A percentile compares a stretch with the other conserved stretches of the same genome.
phyloP scores from a whole-genome alignment of 2,329 filamentous ascomycete genomes.

The Hirsutella thompsonii region DNA sequence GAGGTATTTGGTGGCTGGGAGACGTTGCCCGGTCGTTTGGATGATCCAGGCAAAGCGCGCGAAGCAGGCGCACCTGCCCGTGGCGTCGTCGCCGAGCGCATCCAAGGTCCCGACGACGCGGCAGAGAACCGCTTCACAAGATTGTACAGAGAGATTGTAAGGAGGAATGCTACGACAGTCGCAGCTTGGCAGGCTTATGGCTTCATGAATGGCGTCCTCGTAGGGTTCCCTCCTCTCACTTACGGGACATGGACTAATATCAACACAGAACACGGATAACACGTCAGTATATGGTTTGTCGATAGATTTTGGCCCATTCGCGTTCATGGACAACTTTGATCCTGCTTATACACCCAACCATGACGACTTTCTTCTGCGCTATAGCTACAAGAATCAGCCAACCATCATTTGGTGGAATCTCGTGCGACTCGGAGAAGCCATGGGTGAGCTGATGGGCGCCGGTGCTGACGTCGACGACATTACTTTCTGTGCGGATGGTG shows the following conservation, averaged over 20 bases:
- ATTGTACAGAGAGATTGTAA: constrained; percentile 75
- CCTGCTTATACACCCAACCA: constrained; percentile 93
- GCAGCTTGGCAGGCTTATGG: constrained; percentile 95
- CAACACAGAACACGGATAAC: constrained; percentile 72
- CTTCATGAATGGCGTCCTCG: constrained; percentile 95
- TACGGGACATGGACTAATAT: constrained; percentile 8
- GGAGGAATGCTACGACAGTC: constrained; percentile 76
- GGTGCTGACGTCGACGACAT: constrained; percentile 59
- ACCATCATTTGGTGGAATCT: constrained; percentile 99
- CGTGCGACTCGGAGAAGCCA: constrained; percentile 74
- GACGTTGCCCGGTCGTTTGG: constrained; percentile 52
- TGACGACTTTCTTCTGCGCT: constrained; percentile 77
- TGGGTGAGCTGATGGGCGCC: constrained; percentile 79
- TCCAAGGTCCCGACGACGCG: constrained; percentile 54
- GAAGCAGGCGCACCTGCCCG: constrained; percentile 29
- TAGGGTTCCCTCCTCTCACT: constrained; percentile 4
- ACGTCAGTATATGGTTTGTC: constrained; percentile 82
- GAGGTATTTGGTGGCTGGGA: constrained; percentile 84
- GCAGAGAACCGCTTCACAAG: constrained; percentile 80
- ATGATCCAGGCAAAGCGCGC: constrained; percentile 34
- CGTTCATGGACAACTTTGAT: constrained; percentile 96
- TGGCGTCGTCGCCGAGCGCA: constrained; percentile 39
- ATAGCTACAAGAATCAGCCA: constrained; percentile 88
- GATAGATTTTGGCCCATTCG: constrained; percentile 93
- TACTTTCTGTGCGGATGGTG: constrained; percentile 59